A percentile compares a stretch with the other conserved stretches of the same genome.
These are phyloP conservation scores for Suhomyces tanzawaensis DNA, from an alignment of 805 yeast species.

Conservation along the genomic window DNA sequence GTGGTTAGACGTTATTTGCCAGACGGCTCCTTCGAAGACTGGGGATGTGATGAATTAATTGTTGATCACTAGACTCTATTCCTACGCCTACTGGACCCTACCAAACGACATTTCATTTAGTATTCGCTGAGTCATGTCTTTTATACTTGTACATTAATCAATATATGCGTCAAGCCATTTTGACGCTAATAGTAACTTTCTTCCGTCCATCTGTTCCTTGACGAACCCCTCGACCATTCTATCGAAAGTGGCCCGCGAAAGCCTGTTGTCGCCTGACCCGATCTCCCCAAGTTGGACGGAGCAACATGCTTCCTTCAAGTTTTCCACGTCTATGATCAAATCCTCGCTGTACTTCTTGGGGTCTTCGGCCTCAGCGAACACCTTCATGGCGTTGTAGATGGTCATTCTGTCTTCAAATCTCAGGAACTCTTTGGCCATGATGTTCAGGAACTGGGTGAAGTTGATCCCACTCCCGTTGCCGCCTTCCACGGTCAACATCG, in stretches of 20 bases:
- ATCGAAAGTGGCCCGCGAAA: conserved; percentile 45
- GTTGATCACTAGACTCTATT: conserved; percentile 67
- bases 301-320: conserved; percentile 47
- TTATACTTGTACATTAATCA: conserved; percentile 21
- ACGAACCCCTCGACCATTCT: conserved; percentile 54
- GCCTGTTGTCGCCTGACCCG: conserved; percentile 46
- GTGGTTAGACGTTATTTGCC: conserved; percentile 95
- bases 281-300: conserved; percentile 45
- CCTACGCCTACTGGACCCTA: no score
- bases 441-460: conserved; percentile 64
- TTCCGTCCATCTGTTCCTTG: conserved; percentile 56
- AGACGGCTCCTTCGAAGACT: conserved; percentile 95
- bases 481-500: conserved; percentile 46
- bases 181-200: conserved; percentile 55
- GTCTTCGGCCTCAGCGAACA: conserved; percentile 41
- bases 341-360: conserved; percentile 25
- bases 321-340: conserved; percentile 46
- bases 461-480: conserved; percentile 38
- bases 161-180: conserved; percentile 58
- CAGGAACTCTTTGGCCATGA: conserved; percentile 56
- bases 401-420: conserved; percentile 51
- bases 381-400: conserved; percentile 56
- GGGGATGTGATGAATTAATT: conserved; percentile 98
- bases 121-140: background rate
- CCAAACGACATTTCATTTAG: no score